Evolutionary conservation across 1,284 basidiomycete species (phyloP), one percentile per base, ranked within the genome.

Genomic region (Schizopora paradoxa): DNA sequence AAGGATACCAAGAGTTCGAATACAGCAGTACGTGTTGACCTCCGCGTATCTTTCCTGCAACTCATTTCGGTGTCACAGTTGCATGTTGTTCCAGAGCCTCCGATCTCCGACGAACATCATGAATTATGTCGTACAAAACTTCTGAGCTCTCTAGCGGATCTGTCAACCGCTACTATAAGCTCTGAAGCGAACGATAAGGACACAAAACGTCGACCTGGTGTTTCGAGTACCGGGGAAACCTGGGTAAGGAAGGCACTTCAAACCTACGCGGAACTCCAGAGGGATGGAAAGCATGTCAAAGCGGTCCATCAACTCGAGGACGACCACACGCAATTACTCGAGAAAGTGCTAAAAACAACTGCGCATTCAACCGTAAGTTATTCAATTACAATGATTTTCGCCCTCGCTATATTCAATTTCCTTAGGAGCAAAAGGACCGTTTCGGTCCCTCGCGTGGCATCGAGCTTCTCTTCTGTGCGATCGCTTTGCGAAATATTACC

Each of bases 191-290:
- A 68, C 31, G 71, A 76, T 43, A 80, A 76, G 52, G 61, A 69
- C 1, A 62, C 65, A 14, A 84, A 82, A 58, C 61, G 73, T 16
- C n/a, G n/a, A n/a, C 66, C 76, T 14, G 86, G 78, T 2, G 74
- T 79, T 18, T 76, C 86, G 34, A 72, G 78, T 4, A 75, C 85
- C 45, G 88, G 90, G 19, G 74, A 83, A 55, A 79, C 87, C 45
- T 97, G 93, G 94, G 68, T 90, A 3, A 72, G 79, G 5, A 81
- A 80, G 56, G 78, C 81, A 4, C 68, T 92, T 27, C 63, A 69
- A 4, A 77, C 76, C 5, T 71, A 96, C 47, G 66, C 71, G 19
- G 56, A 59, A 37, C 60, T 92, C 25, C 80, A 86, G 58, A 70
- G 72, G 45, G 87, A 94, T 61, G 59, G 60, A 26, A 90, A 89